Base-by-base conservation (phyloP, 1,284 basidiomycete species). In the Ustilago nuda region DNA sequence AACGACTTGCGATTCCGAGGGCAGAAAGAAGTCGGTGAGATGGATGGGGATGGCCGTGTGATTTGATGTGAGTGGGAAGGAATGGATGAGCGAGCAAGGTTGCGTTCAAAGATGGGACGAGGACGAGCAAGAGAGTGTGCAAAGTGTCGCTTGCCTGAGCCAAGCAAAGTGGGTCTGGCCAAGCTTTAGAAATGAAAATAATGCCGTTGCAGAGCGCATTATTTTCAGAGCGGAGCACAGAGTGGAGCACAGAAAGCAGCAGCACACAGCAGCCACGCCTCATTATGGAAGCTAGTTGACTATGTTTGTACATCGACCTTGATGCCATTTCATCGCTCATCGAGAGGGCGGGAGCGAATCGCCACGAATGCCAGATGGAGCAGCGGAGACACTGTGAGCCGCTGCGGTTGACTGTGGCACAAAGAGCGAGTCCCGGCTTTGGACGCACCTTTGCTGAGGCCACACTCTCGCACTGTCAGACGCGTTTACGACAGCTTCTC, bases 181-280 rank as follows among this genome's bases (percentile, higher is more conserved):
- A 50, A 50, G 48, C 48, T 50, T 27, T 50, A 50, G 48, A 50
- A 50, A 12, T 45, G 59, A 56, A 72, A 72, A 66, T 52, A 60
- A 17, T 32, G 43, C 35, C 55, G 68, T 59, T 61, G 58, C 45
- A 56, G 62, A 72, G 69, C 64, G 52, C 69, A 62, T 54, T 39
- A 27, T 27, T 27, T 27, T 27, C 23, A 27, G 23, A 27, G 23
- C 3, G 23, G 23, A 27, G 3, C 23, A 27, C 23, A 27, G 23
- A 27, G 23, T 27, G 23, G 23, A 27, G 23, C 23, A 27, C 23
- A 27, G 3, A 27, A 3, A 27, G 23, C 23, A 27, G 23, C 23
- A 27, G 23, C 23, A 27, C 23, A 27, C 23, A 27, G 23, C 23
- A 27, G 23, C 23, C 3, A 27, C 23, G 23, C 23, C 23, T 27